These are phyloP conservation scores for Misopates orontium DNA, from an alignment of 257 asterid species.

Conservation along the genomic window DNA sequence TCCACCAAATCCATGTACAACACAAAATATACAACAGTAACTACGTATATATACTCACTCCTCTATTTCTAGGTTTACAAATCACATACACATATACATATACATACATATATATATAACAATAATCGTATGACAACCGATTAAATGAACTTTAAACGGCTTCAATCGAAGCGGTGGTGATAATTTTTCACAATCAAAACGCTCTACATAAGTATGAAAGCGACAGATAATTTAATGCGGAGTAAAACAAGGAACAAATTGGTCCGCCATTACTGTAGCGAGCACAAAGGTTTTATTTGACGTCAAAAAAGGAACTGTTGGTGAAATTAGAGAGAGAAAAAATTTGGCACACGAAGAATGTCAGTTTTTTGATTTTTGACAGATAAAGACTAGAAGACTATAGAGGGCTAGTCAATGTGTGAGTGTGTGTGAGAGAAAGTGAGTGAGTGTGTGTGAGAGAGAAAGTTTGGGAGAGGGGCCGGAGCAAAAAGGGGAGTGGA, in stretches of 20 bases:
- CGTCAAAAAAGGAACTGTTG: background rate
- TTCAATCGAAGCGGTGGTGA: conserved; percentile 29
- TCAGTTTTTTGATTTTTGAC: conserved; percentile 13
- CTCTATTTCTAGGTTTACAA: no score
- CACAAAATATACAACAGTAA: background rate
- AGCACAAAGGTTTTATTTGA: no score
- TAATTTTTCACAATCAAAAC: no score
- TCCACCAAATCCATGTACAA: conserved; percentile 70
- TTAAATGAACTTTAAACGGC: conserved; percentile 39
- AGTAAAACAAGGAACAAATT: conserved; percentile 31
- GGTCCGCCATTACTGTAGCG: conserved; percentile 45
- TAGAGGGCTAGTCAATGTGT: background rate
- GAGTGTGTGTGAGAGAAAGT: conserved; percentile 3
- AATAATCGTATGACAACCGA: no score
- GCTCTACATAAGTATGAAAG: no score
- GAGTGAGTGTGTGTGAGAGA: conserved; percentile 9
- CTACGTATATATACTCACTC: background rate
- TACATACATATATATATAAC: no score
- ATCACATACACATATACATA: no score
- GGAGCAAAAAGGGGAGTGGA: conserved; percentile 32
- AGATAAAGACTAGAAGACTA: conserved; percentile 32
- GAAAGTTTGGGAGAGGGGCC: conserved; percentile 25
- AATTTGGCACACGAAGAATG: conserved; percentile 20
- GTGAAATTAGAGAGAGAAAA: conserved; percentile 36
- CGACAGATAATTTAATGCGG: conserved; percentile 8